Percentiles rank a stretch among this genome's conserved stretches.
These are phyloP conservation scores for Aureobasidium leucospermi DNA, from an alignment of 2,329 filamentous ascomycete genomes.

Conservation along the genomic window DNA sequence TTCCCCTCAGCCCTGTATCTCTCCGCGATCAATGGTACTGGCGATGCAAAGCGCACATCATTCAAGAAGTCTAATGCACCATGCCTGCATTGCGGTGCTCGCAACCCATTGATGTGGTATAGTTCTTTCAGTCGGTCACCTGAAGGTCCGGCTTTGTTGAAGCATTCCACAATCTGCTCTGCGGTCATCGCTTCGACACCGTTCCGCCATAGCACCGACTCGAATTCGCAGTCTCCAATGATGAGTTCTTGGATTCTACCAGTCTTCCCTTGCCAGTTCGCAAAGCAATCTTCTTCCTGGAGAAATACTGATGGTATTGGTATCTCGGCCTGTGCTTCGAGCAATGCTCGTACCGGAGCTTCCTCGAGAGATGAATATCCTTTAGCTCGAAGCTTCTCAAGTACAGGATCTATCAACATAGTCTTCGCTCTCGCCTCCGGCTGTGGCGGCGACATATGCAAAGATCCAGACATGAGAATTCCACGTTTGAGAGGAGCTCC, in stretches of 20 bases:
- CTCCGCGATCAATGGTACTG: constrained; percentile 18
- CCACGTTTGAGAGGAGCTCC: constrained; percentile 28
- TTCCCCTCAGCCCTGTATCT: constrained; percentile 20
- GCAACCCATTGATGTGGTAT: constrained; percentile 36
- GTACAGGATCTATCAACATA: constrained; percentile 25
- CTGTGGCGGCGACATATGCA: constrained; percentile 38
- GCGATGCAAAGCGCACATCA: constrained; percentile 28
- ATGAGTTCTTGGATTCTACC: constrained; percentile 32
- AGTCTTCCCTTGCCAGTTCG: constrained; percentile 30
- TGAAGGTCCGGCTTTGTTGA: constrained; percentile 27
- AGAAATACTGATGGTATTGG: constrained; percentile 38
- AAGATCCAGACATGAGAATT: constrained; percentile 36
- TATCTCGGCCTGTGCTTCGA: constrained; percentile 30
- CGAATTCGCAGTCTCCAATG: constrained; percentile 39
- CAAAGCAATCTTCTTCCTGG: constrained; percentile 31
- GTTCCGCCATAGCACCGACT: constrained; percentile 38
- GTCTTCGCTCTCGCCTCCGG: constrained; percentile 27
- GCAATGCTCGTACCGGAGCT: constrained; percentile 25
- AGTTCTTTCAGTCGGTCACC: constrained; percentile 29
- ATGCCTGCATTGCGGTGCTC: constrained; percentile 33
- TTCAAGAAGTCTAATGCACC: constrained; percentile 36
- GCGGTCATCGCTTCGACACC: constrained; percentile 33
- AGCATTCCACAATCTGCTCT: constrained; percentile 29
- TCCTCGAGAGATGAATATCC: constrained; percentile 25
- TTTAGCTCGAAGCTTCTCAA: constrained; percentile 9